Conservation (phyloP, 257 asterid genomes). For the Fraxinus cuspidata region DNA sequence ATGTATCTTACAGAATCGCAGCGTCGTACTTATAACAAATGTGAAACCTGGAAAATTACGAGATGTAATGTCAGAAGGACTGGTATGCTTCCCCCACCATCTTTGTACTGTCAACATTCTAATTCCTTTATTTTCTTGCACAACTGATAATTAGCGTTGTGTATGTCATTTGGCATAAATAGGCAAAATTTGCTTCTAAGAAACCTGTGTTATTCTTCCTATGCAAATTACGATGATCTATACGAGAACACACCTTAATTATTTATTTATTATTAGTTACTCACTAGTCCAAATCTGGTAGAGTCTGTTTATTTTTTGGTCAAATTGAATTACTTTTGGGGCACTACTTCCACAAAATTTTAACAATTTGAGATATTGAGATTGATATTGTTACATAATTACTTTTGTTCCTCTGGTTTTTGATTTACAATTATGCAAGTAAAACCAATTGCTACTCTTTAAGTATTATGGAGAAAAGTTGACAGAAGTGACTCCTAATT, state of each 20-base stretch:
- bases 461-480: neutral
- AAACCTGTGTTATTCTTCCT: neutral
- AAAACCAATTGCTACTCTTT: neutral
- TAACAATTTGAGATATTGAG: neutral
- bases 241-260: neutral
- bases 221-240: neutral
- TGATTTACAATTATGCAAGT: neutral
- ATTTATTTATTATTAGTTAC: neutral
- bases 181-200: neutral
- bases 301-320: neutral
- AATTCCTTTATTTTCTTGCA: neutral
- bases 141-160: neutral
- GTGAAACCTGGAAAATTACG: constrained; percentile 93
- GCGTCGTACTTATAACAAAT: constrained; percentile 83
- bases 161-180: neutral
- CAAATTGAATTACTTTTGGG: neutral
- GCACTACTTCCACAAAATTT: neutral
- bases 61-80: constrained; percentile 92
- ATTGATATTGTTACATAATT: neutral
- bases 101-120: constrained; percentile 2
- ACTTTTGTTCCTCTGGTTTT: neutral
- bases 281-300: neutral
- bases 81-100: constrained; percentile 53
- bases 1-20: constrained; percentile 65
- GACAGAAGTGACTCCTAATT: neutral